Conservation (phyloP, 257 asterid genomes). For the Leptodermis oblonga region DNA sequence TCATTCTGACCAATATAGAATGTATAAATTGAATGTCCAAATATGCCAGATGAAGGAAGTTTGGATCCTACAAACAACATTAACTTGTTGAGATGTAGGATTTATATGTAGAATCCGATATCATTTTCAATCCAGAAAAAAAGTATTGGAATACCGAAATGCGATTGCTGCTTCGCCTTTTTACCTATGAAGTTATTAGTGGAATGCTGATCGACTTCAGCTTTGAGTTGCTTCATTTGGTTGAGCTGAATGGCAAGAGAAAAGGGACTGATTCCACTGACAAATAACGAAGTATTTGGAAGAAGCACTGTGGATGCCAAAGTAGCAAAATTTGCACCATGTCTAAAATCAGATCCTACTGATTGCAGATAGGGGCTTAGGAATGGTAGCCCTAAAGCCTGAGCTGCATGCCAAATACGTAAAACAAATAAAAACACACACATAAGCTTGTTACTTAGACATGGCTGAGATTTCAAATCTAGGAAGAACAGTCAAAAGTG, state of each 20-base stretch:
- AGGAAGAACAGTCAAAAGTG: too few relatives aligned
- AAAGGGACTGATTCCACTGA: conserved; percentile 59
- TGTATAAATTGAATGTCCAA: conserved; percentile 54
- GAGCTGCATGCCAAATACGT: conserved; percentile 47
- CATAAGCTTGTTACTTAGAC: too few relatives aligned
- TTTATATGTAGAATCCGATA: neutral
- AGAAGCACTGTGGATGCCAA: conserved; percentile 55
- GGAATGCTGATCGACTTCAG: conserved; percentile 33
- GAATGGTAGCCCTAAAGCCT: conserved; percentile 54
- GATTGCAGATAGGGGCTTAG: conserved; percentile 64
- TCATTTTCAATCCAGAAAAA: too few relatives aligned
- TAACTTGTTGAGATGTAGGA: neutral
- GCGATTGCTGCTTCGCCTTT: too few relatives aligned
- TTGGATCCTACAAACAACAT: conserved; percentile 25
- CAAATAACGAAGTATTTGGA: conserved; percentile 59
- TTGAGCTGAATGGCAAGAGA: conserved; percentile 58
- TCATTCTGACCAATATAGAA: conserved; percentile 74
- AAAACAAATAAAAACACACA: neutral
- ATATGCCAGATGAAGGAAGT: conserved; percentile 55
- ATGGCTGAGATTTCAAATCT: too few relatives aligned
- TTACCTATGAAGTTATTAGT: conserved; percentile 31
- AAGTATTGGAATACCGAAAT: too few relatives aligned
- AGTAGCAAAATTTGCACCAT: conserved; percentile 67
- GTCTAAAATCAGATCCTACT: conserved; percentile 58
- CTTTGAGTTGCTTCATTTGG: conserved; percentile 57